Percentiles rank a stretch among this genome's conserved stretches.
These are phyloP conservation scores for Aspergillus carbonarius DNA, from an alignment of 2,329 filamentous ascomycete genomes.

Conservation along the genomic window DNA sequence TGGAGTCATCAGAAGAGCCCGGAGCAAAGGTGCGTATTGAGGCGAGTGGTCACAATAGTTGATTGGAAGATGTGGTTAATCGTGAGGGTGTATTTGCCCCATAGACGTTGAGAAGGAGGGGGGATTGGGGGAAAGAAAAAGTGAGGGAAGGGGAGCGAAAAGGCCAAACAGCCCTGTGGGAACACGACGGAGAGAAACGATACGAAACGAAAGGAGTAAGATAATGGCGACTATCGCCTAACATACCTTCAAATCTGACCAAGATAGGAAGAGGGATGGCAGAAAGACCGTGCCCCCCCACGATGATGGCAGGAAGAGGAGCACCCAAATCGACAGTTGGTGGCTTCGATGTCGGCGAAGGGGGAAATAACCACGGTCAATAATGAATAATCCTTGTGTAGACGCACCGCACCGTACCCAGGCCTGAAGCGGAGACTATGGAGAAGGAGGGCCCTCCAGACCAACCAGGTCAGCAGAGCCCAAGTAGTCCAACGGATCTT, in stretches of 20 bases:
- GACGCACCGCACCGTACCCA: conserved; percentile 6
- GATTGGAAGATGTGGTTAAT: neutral
- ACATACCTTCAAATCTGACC: conserved; percentile 1
- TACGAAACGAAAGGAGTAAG: neutral
- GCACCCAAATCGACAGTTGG: neutral
- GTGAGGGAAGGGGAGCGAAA: neutral
- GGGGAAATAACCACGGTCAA: neutral
- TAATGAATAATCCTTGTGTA: conserved; percentile 3
- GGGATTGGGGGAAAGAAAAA: neutral
- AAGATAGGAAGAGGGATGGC: neutral
- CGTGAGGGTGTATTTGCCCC: neutral
- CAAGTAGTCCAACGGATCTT: conserved; percentile 5
- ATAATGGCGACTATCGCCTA: neutral
- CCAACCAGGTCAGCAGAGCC: conserved; percentile 9
- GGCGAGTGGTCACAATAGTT: neutral
- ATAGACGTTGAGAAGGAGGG: neutral
- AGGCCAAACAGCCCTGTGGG: conserved; percentile 9
- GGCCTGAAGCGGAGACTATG: conserved; percentile 11
- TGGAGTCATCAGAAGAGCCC: neutral
- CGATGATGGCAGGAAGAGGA: neutral
- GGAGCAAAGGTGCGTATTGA: neutral
- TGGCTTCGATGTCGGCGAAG: neutral
- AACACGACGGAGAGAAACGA: conserved; percentile 9
- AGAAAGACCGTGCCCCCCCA: neutral
- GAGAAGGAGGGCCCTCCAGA: conserved; percentile 10